Percentiles rank a stretch among this genome's conserved stretches.
Evolutionary conservation across 371 early-diverging fungal species (phyloP).

Genomic region (Syncephalis plumigaleata): DNA sequence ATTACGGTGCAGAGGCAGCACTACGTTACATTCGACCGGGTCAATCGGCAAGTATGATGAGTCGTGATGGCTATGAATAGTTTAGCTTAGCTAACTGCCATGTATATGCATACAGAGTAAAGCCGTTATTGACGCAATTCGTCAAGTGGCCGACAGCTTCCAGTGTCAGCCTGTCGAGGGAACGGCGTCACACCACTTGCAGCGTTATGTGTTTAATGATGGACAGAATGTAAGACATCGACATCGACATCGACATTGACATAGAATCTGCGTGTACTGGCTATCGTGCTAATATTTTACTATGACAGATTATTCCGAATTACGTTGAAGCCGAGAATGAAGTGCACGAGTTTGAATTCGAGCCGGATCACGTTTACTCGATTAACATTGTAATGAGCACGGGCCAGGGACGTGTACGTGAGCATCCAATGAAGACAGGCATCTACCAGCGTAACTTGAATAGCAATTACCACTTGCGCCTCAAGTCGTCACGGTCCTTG

Average conservation of each 20-base stretch:
- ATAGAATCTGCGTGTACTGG: too few relatives aligned
- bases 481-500: slow-evolving; percentile 61
- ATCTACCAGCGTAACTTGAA: slow-evolving; percentile 69
- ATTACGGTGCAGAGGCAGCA: slow-evolving; percentile 60
- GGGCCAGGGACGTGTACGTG: slow-evolving; percentile 47
- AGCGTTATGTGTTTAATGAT: slow-evolving; percentile 66
- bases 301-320: slow-evolving; percentile 69
- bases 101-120: slow-evolving; percentile 24
- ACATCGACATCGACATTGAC: too few relatives aligned
- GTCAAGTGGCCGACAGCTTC: slow-evolving; percentile 59
- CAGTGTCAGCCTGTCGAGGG: slow-evolving; percentile 75
- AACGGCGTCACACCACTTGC: slow-evolving; percentile 66
- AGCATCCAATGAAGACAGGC: slow-evolving; percentile 53
- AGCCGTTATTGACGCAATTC: slow-evolving; percentile 55
- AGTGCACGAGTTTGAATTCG: slow-evolving; percentile 49
- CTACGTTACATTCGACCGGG: slow-evolving; percentile 71
- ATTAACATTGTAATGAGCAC: slow-evolving; percentile 68
- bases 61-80: not conserved
- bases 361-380: slow-evolving; percentile 66
- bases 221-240: slow-evolving; percentile 10
- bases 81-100: slow-evolving; percentile 7
- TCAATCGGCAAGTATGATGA: slow-evolving; percentile 19
- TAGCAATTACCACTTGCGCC: slow-evolving; percentile 64
- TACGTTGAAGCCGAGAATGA: slow-evolving; percentile 54
- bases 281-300: too few relatives aligned